Conservation (phyloP, 495 filamentous ascomycete genomes). For the Aspergillus wentii region DNA sequence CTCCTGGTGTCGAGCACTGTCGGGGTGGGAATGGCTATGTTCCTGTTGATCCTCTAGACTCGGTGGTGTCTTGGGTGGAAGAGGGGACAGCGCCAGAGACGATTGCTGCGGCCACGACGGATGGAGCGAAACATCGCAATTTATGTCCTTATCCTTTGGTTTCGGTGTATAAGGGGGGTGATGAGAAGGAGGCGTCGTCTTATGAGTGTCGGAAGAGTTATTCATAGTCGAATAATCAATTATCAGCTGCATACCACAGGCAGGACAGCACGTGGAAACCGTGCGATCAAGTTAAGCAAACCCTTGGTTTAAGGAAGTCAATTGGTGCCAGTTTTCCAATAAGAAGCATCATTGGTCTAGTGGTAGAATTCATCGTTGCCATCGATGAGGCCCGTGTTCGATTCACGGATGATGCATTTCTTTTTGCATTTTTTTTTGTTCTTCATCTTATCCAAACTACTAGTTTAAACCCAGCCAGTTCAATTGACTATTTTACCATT, state of each 20-base stretch:
- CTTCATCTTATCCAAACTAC: no score
- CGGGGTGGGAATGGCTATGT: constrained; percentile 11
- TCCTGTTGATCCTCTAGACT: constrained; percentile 15
- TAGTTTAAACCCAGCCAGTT: no score
- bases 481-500: no score
- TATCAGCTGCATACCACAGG: no score
- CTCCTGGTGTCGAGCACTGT: constrained; percentile 24
- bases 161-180: constrained; percentile 8
- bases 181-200: constrained; percentile 2
- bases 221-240: no score
- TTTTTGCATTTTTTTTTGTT: constrained; percentile 17
- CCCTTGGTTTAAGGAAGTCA: no score
- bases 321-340: no score
- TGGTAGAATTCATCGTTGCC: constrained; percentile 58
- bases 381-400: constrained; percentile 57
- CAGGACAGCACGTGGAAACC: no score
- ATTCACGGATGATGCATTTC: constrained; percentile 51
- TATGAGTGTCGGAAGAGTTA: constrained; percentile 6
- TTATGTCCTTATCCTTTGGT: constrained; percentile 11
- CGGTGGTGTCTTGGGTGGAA: constrained; percentile 40
- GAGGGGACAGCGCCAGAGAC: constrained; percentile 27
- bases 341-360: constrained; percentile 56
- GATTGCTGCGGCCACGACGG: constrained; percentile 9
- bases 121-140: constrained; percentile 1
- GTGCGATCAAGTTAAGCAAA: no score